Conservation (phyloP, 1,139 yeast species). For the Pichia sp. region DNA sequence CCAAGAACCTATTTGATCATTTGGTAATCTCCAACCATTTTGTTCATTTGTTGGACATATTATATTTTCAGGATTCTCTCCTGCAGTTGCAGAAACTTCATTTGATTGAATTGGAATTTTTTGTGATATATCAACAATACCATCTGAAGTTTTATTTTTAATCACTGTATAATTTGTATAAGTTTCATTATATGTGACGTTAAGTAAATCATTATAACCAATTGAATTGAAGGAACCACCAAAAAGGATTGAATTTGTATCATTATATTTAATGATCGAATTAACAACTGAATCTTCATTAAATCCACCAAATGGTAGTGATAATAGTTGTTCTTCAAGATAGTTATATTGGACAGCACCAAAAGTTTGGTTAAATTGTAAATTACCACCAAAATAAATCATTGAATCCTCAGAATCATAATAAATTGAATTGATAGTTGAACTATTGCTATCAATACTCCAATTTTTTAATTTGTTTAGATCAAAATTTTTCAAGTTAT, state of each 20-base stretch:
- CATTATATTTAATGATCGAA: slow-evolving; percentile 51
- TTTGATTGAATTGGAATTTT: slow-evolving; percentile 11
- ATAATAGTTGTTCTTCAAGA: slow-evolving; percentile 35
- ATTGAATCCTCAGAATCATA: slow-evolving; percentile 41
- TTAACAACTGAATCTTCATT: slow-evolving; percentile 52
- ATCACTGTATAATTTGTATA: slow-evolving; percentile 15
- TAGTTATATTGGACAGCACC: slow-evolving; percentile 66
- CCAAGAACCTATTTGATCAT: slow-evolving; percentile 60
- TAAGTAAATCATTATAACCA: slow-evolving; percentile 45
- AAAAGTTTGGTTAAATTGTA: slow-evolving; percentile 44
- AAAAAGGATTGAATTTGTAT: slow-evolving; percentile 52
- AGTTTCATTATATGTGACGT: slow-evolving; percentile 28
- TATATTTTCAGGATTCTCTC: slow-evolving; percentile 35
- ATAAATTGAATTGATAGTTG: slow-evolving; percentile 46
- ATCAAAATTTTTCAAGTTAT: slow-evolving; percentile 3
- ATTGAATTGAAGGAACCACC: slow-evolving; percentile 71
- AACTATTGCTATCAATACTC: slow-evolving; percentile 40
- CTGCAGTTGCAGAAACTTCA: slow-evolving; percentile 10
- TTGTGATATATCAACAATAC: slow-evolving; percentile 15
- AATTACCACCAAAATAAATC: slow-evolving; percentile 78
- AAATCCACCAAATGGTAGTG: slow-evolving; percentile 75
- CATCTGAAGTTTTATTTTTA: slow-evolving; percentile 21
- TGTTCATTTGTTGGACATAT: slow-evolving; percentile 54
- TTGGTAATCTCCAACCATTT: slow-evolving; percentile 48
- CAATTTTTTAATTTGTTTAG: slow-evolving; percentile 19